phyloP scores from a whole-genome alignment of 805 yeast genomes.

The Ogataea ramenticola region DNA sequence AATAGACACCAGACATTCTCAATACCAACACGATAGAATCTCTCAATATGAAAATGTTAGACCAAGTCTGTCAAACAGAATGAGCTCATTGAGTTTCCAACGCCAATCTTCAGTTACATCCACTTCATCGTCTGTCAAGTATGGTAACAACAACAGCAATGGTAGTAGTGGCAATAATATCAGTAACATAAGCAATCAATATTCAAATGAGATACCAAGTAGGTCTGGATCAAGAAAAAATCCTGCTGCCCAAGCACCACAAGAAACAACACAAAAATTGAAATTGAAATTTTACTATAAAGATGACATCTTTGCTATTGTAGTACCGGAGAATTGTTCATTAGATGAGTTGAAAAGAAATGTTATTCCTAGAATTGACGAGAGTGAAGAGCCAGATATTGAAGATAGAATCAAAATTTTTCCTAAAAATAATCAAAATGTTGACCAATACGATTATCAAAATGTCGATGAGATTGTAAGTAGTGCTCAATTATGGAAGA shows the following conservation, averaged over 20 bases:
- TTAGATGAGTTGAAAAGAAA: slow-evolving; percentile 18
- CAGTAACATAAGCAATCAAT: background rate
- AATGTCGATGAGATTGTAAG: slow-evolving; percentile 12
- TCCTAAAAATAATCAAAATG: slow-evolving; percentile 21
- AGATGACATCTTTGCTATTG: slow-evolving; percentile 73
- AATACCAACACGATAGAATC: slow-evolving; percentile 43
- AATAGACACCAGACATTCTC: slow-evolving; percentile 18
- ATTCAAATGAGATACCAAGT: background rate
- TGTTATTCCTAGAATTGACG: slow-evolving; percentile 25
- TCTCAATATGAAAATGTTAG: slow-evolving; percentile 39
- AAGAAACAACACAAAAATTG: slow-evolving; percentile 23
- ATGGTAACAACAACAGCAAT: too few species aligned
- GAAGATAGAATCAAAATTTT: slow-evolving; percentile 16
- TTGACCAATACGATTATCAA: slow-evolving; percentile 13
- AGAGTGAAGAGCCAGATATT: slow-evolving; percentile 15
- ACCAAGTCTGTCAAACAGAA: slow-evolving; percentile 10
- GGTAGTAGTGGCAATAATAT: background rate
- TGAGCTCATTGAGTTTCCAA: slow-evolving; percentile 16
- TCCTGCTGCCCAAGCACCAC: too few species aligned
- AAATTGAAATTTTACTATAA: slow-evolving; percentile 73
- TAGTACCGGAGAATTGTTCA: slow-evolving; percentile 18
- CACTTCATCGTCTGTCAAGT: slow-evolving; percentile 7
- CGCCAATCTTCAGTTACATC: slow-evolving; percentile 6
- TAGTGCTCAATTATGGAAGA: slow-evolving; percentile 20
- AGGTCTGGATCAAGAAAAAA: background rate